Percentiles rank a stretch among this genome's conserved stretches.
phyloP scores from a whole-genome alignment of 129 eudicot species.

The Artemisia annua region DNA sequence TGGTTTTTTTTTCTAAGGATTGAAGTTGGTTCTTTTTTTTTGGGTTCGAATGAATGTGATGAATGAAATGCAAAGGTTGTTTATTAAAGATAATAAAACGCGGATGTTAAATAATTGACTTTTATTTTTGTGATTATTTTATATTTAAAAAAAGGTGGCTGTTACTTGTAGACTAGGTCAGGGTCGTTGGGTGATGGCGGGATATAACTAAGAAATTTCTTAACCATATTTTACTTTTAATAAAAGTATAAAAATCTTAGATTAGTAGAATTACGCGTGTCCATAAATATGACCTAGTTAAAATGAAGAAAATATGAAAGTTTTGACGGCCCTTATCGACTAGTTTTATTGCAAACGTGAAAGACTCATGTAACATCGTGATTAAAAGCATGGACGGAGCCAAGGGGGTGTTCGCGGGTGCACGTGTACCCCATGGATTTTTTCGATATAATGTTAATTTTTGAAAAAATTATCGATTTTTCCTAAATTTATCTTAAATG shows the following conservation, averaged over 20 bases:
- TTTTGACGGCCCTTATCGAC: too few relatives aligned
- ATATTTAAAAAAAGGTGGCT: constrained; percentile 8
- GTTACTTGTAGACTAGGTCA: constrained; percentile 26
- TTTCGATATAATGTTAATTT: too few relatives aligned
- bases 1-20: background rate
- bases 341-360: too few relatives aligned
- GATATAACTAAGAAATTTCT: constrained; percentile 12
- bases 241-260: background rate
- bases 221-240: background rate
- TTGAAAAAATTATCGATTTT: too few relatives aligned
- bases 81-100: constrained; percentile 17
- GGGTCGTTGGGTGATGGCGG: constrained; percentile 34
- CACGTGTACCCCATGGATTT: too few relatives aligned
- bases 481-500: too few relatives aligned
- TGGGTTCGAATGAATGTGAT: background rate
- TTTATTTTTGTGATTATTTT: background rate
- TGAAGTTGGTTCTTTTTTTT: background rate
- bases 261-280: too few relatives aligned
- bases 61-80: constrained; percentile 3
- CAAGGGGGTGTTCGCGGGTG: too few relatives aligned
- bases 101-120: constrained; percentile 20
- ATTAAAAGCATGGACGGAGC: too few relatives aligned
- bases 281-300: too few relatives aligned
- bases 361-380: too few relatives aligned
- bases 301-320: too few relatives aligned